Base-by-base conservation (phyloP, 352 stramenopile genomes). In the Globisporangium nodosum region DNA sequence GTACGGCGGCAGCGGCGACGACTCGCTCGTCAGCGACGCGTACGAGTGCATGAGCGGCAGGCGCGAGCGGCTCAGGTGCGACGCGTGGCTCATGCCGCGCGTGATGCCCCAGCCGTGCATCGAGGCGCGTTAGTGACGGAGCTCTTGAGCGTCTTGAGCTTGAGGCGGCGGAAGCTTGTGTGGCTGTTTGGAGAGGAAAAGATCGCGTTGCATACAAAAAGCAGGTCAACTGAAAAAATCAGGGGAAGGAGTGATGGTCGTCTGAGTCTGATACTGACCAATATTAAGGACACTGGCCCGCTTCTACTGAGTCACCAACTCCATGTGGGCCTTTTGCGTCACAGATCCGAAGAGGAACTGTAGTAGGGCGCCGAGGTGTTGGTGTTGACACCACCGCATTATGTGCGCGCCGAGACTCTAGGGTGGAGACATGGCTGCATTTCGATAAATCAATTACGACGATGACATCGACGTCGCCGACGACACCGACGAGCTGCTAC, bases 1-100 rank as follows among this genome's bases (percentile, higher is more conserved):
- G 40, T 58, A 65, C 53, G 37, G 49, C 47, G 60, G 60, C 53
- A 61, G 53, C 37, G 54, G 53, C 45, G 60, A 57, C 30, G 60
- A 45, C 33, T 56, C 60, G 60, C 35, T 49, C 43, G 37, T 16
- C 18, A 64, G 12, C 18, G 54, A 56, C 37, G 60, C 33, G 48
- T 61, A 65, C 60, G 60, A 61, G 40, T 65, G 53, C 60, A 65
- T 56, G 49, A 65, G 24, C 30, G 60, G 60, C 31, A 65, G 47
- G 9, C 60, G 60, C 53, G 60, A 57, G 53, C 48, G 54, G 24
- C 48, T 66, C 31, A 66, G 42, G 33, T 58, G 39, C 47, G 56
- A 33, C 21, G 60, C 42, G 33, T 61, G 42, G 33, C 40, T 56
- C 47, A 66, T 18, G 54, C 55, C 54, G 54, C 54, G 60, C 48